A percentile compares a stretch with the other conserved stretches of the same genome.
Conservation (phyloP, 306 rosid genomes). For the Casuarina equisetifolia region DNA sequence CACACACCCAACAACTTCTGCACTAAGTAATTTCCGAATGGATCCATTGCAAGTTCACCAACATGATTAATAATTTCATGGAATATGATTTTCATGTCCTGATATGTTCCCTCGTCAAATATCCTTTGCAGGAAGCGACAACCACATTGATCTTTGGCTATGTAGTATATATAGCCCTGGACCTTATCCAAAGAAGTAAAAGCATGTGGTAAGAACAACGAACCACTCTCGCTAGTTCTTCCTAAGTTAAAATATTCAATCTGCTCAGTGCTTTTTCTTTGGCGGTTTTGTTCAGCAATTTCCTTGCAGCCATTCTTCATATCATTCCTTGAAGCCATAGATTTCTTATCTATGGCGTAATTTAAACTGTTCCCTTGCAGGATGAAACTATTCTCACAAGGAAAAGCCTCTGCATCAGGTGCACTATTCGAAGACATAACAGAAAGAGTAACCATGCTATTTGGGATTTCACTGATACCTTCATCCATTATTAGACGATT, state of each 20-base stretch:
- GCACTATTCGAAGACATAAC: slow-evolving; percentile 23
- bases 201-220: slow-evolving; percentile 15
- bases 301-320: slow-evolving; percentile 23
- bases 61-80: slow-evolving; percentile 48
- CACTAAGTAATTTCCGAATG: slow-evolving; percentile 81
- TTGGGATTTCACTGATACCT: slow-evolving; percentile 19
- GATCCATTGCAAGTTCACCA: slow-evolving; percentile 63
- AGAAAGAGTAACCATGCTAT: slow-evolving; percentile 17
- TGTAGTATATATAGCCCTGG: slow-evolving; percentile 35
- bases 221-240: slow-evolving; percentile 26
- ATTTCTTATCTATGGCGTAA: slow-evolving; percentile 18
- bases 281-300: slow-evolving; percentile 1
- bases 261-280: slow-evolving; percentile 29
- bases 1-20: slow-evolving; percentile 71
- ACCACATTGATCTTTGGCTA: slow-evolving; percentile 76
- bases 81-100: slow-evolving; percentile 51
- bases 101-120: slow-evolving; percentile 50
- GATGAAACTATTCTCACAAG: slow-evolving; percentile 45
- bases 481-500: slow-evolving; percentile 22
- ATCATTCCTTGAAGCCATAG: slow-evolving; percentile 24
- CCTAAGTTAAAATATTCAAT: slow-evolving; percentile 8
- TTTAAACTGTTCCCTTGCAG: slow-evolving; percentile 37
- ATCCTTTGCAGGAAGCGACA: slow-evolving; percentile 60
- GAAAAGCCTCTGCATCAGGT: slow-evolving; percentile 28
- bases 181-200: slow-evolving; percentile 41